Base-by-base conservation (phyloP, 169 alveolate species). In the Cryptosporidium ryanae region DNA sequence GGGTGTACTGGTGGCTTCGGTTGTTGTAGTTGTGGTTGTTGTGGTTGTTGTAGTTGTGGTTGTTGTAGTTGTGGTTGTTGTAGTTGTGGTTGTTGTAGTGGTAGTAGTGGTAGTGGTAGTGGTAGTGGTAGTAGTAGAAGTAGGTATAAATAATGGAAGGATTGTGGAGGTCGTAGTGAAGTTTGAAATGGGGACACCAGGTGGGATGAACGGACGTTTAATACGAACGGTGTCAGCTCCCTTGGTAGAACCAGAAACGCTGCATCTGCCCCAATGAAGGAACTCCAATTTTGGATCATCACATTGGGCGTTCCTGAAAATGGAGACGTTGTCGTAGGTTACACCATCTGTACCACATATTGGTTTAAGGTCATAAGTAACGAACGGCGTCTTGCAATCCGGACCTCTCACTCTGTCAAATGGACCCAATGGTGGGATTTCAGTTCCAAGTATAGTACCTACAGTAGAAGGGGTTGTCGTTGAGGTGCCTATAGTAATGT, bases 381-480 rank as follows among this genome's bases (percentile, higher is more conserved):
- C 44, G 4, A 57, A 70, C n/a, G 84, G 84, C 25, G 84, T 70
- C 13, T 21, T 55, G 43, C 84, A 70, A 23, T 12, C 68, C 18
- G 84, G 84, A 54, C 84, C 84, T 70, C 84, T 70, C 7, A 29
- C 82, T 32, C 82, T n/a, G 43, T 65, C 82, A 44, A 65, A 65
- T 25, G 82, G 82, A 65, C 82, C 82, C 18, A 38, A 21, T 43
- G 84, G 65, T 52, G 63, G 63, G 27, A 52, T 21, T 52, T 52
- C 63, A 12, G 63, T 52, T 52, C 31, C 63, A 52, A n/a, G 63
- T 4, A 38, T 38, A 38, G 46, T 38, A 38, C 31, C 21, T 52
- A n/a, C 63, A 52, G 63, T 52, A 52, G 63, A 21, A n/a, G 63
- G 63, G 5, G 63, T 52, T 17, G 27, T n/a, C 5, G 63, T n/a